Base-by-base conservation (phyloP, 495 filamentous ascomycete genomes). In the Astrothelium subdiscretum region DNA sequence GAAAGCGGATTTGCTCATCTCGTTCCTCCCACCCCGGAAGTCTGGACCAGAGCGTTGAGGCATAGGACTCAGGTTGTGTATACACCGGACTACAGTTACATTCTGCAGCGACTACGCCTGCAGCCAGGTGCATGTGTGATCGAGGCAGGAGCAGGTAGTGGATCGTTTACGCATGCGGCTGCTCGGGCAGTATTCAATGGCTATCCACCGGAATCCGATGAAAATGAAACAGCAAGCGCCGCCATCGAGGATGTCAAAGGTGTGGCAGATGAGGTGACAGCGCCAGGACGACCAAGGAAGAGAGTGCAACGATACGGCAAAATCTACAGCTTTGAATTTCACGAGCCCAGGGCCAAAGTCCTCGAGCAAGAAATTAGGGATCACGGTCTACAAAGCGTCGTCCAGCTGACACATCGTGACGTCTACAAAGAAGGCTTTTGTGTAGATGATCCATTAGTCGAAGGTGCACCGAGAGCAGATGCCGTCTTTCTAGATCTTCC, bases 51-150 rank as follows among this genome's bases (percentile, higher is more conserved):
- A 29, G 89, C 87, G 40, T 80, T 98, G 40, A 94, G 92, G 2
- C 94, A 98, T 72, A 82, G 94, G 57, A 98, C 94, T 10, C 94
- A 98, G 74, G 92, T 98, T 57, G 94, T 98, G 65, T 98, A 98
- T 70, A 96, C 90, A 1, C 91, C 95, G 11, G 94, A 98, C 73
- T 96, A 95, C 75, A 95, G 91, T 74, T 98, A 94, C 70, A 87
- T 98, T 40, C 81, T 98, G 26, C 90, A 96, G 70, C 81, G 91
- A 54, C 79, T 98, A 57, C 84, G 89, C 15, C 92, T 86, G 2
- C 76, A 89, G 26, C 91, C 94, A 0, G 95, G 94, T 2, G 82
- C 80, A 11, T 81, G 81, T 11, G 70, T 98, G 12, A 94, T 98
- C 57, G 94, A 98, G 75, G 95, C 94, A 1, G 94, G 94, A 24